These are phyloP conservation scores for Claviceps sorghi DNA, from an alignment of 2,329 filamentous ascomycete genomes.

Conservation along the genomic window DNA sequence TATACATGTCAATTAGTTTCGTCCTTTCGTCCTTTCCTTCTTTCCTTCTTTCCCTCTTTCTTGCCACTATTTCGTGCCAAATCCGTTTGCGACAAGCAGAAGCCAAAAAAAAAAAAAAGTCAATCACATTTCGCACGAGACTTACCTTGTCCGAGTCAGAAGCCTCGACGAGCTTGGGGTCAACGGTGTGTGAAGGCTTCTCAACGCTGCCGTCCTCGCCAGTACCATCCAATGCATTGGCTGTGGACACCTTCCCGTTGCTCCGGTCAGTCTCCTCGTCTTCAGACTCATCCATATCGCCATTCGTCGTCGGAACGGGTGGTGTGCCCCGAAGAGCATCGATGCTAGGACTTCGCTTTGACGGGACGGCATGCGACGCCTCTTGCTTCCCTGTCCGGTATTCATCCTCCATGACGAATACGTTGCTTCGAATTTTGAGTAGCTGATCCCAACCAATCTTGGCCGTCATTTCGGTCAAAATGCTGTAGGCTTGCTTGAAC, in stretches of 20 bases:
- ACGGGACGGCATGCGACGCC: conserved; percentile 26
- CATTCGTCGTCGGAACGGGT: conserved; percentile 43
- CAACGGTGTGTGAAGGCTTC: conserved; percentile 65
- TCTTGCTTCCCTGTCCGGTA: conserved; percentile 79
- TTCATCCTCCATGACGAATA: conserved; percentile 99
- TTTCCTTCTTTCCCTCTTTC: no score
- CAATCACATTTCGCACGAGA: background rate
- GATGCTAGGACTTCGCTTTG: conserved; percentile 62
- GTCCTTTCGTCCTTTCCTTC: background rate
- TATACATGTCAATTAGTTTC: conserved; percentile 15
- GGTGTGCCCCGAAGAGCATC: conserved; percentile 62
- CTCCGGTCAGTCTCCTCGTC: conserved; percentile 17
- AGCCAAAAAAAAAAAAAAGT: background rate
- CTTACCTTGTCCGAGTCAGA: conserved; percentile 53
- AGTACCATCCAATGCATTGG: conserved; percentile 22
- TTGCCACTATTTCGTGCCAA: background rate
- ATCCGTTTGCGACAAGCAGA: background rate
- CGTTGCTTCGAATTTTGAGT: conserved; percentile 83
- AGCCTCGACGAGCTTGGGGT: conserved; percentile 61
- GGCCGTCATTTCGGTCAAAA: conserved; percentile 88
- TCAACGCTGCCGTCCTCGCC: conserved; percentile 40
- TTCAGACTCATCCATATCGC: conserved; percentile 22
- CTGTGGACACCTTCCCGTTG: conserved; percentile 19
- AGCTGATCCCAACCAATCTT: conserved; percentile 98
- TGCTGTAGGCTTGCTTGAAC: conserved; percentile 85